Percentiles rank a stretch among this genome's conserved stretches.
These are phyloP conservation scores for Nephromyces sp. DNA, from an alignment of 169 alveolate species.

Conservation along the genomic window DNA sequence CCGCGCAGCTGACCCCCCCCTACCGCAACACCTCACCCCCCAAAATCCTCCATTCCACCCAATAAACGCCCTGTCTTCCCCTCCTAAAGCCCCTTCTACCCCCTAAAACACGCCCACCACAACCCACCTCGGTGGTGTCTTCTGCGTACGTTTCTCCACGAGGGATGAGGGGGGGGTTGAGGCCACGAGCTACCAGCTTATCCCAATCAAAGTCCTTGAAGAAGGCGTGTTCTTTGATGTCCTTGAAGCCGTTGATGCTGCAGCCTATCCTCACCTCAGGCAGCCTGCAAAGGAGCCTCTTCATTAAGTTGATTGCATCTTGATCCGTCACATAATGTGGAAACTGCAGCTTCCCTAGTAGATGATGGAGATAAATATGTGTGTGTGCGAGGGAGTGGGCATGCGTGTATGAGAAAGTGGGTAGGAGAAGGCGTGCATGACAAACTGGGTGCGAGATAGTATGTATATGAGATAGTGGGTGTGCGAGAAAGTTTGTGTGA, in stretches of 20 bases:
- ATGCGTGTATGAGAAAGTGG: too few species aligned
- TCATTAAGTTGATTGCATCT: constrained; percentile 72
- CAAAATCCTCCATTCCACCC: too few species aligned
- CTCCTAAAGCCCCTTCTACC: too few species aligned
- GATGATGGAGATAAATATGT: neutral
- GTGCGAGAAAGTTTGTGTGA: too few species aligned
- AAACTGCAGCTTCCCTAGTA: constrained; percentile 22
- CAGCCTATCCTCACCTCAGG: constrained; percentile 83
- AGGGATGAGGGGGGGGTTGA: constrained; percentile 69
- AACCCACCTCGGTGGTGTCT: constrained; percentile 36
- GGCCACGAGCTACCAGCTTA: constrained; percentile 64
- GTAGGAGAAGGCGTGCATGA: too few species aligned
- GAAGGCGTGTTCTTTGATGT: constrained; percentile 41
- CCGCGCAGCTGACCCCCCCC: too few species aligned
- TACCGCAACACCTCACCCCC: too few species aligned
- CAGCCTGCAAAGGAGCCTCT: constrained; percentile 71
- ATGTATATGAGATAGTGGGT: too few species aligned
- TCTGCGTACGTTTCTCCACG: constrained; percentile 60
- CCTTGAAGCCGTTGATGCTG: constrained; percentile 76
- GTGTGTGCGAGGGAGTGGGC: too few species aligned
- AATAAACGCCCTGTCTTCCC: too few species aligned
- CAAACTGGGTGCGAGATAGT: too few species aligned
- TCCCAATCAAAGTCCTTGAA: constrained; percentile 72
- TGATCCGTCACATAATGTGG: constrained; percentile 57
- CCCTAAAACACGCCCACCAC: too few species aligned